phyloP scores from a whole-genome alignment of 768 basidiomycete genomes.

The Naganishia onofrii region DNA sequence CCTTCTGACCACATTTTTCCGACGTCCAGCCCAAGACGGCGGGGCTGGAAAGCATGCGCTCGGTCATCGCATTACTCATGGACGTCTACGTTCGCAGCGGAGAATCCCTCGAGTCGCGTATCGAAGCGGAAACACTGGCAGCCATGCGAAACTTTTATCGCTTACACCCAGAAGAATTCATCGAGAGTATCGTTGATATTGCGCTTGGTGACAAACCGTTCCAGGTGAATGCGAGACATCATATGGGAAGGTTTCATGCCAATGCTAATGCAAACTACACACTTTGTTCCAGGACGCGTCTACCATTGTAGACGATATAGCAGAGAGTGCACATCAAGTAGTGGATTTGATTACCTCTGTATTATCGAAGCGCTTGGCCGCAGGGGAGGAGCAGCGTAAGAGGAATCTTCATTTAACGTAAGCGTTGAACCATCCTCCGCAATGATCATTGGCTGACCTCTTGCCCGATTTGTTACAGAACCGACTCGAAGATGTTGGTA shows the following conservation, averaged over 20 bases:
- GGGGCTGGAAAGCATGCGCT: constrained; percentile 18
- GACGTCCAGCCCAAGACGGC: constrained; percentile 6
- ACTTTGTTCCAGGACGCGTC: neutral
- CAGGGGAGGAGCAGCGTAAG: constrained; percentile 4
- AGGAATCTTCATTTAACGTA: constrained; percentile 15
- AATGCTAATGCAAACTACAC: neutral
- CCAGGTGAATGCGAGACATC: neutral
- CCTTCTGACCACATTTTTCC: neutral
- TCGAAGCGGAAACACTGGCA: constrained; percentile 2
- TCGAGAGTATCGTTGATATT: constrained; percentile 15
- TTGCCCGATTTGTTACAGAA: neutral
- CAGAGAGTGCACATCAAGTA: constrained; percentile 8
- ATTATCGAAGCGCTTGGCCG: constrained; percentile 4
- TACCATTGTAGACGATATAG: constrained; percentile 34
- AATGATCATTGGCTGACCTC: neutral
- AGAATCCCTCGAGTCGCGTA: neutral
- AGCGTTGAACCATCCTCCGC: neutral
- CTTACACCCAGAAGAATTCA: constrained; percentile 12
- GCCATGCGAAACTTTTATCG: constrained; percentile 11
- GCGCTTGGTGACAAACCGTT: constrained; percentile 27
- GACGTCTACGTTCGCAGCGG: neutral
- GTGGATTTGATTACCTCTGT: constrained; percentile 16
- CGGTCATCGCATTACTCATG: constrained; percentile 13
- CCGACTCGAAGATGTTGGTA: constrained; percentile 43
- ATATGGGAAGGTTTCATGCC: neutral